Conservation (phyloP, 371 early-diverging fungal genomes). For the Nematocida homosporus region DNA sequence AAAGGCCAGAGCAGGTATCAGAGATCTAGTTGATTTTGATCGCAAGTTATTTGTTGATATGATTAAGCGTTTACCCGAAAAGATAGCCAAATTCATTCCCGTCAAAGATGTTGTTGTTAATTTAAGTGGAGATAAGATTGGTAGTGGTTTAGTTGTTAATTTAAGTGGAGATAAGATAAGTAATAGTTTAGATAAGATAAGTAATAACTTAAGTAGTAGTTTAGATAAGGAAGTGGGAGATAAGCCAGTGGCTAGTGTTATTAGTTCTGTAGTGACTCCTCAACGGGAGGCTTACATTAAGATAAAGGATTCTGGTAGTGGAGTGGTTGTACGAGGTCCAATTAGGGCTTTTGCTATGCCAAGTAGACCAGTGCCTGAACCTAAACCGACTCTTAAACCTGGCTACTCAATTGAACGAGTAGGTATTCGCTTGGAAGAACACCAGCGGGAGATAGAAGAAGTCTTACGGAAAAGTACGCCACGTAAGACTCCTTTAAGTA, state of each 20-base stretch:
- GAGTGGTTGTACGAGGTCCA: conserved; percentile 31
- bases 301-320: conserved; percentile 7
- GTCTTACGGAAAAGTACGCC: conserved; percentile 36
- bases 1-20: conserved; percentile 17
- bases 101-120: not conserved
- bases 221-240: not conserved
- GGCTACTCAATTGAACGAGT: conserved; percentile 51
- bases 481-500: conserved; percentile 39
- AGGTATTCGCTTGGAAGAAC: conserved; percentile 45
- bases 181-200: not conserved
- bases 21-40: conserved; percentile 12
- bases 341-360: conserved; percentile 22
- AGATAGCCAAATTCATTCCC: not conserved
- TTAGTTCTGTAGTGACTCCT: not conserved
- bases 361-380: not conserved
- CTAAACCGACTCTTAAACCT: conserved; percentile 20
- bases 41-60: conserved; percentile 8
- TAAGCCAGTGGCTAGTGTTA: conserved; percentile 14
- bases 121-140: not conserved
- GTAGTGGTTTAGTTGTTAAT: not conserved
- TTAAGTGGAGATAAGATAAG: not conserved
- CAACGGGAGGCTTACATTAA: not conserved
- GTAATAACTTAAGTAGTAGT: not conserved
- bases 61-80: conserved; percentile 8
- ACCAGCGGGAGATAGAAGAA: conserved; percentile 48